Percentiles rank a stretch among this genome's conserved stretches.
Evolutionary conservation across 1,284 basidiomycete genomes (phyloP).

Genomic region (Ustilago hordei): DNA sequence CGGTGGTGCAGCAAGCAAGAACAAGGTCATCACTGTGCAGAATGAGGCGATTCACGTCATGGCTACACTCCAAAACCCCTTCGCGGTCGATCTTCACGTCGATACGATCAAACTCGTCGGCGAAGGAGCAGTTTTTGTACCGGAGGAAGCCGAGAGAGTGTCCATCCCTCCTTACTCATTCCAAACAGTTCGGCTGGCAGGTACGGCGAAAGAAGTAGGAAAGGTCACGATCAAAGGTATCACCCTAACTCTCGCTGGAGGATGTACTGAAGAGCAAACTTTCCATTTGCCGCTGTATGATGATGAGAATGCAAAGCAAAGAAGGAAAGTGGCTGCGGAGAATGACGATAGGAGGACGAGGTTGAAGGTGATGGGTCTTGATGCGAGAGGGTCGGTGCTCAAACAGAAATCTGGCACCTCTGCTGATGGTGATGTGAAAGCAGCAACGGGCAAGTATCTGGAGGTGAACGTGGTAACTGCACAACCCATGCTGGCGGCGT

Average conservation of each 20-base stretch:
- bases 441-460: slow-evolving; percentile 67
- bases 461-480: slow-evolving; percentile 84
- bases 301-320: slow-evolving; percentile 78
- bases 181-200: slow-evolving; percentile 80
- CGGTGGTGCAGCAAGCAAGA: slow-evolving; percentile 12
- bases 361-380: slow-evolving; percentile 79
- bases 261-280: slow-evolving; percentile 75
- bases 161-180: slow-evolving; percentile 80
- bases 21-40: slow-evolving; percentile 79
- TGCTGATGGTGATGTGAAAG: background rate
- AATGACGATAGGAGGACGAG: slow-evolving; percentile 76
- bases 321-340: slow-evolving; percentile 74
- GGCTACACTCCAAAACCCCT: slow-evolving; percentile 88
- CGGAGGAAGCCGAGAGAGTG: slow-evolving; percentile 74
- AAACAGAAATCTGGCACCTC: slow-evolving; percentile 27
- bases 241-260: slow-evolving; percentile 79
- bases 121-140: slow-evolving; percentile 78
- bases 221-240: slow-evolving; percentile 81
- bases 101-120: slow-evolving; percentile 84
- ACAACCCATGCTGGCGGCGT: slow-evolving; percentile 85
- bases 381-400: slow-evolving; percentile 72
- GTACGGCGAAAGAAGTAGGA: slow-evolving; percentile 78
- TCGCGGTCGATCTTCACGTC: slow-evolving; percentile 88
- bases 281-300: slow-evolving; percentile 82
- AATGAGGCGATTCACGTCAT: slow-evolving; percentile 85